phyloP scores from a whole-genome alignment of 164 flowering plant species.

The Santalum album region DNA sequence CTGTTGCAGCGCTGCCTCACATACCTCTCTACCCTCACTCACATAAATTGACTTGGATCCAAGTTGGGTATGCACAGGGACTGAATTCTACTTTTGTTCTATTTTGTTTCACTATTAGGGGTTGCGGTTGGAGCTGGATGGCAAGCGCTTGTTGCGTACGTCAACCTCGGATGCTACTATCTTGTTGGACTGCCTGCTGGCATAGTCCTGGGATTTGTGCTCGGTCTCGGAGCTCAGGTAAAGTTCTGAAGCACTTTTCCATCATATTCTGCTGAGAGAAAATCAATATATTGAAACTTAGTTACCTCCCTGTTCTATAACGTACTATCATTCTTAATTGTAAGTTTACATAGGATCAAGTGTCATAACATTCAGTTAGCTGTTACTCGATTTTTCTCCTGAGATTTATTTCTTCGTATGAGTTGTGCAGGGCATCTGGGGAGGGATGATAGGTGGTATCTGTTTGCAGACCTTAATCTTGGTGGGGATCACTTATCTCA shows the following conservation, averaged over 20 bases:
- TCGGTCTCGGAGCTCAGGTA: conserved; percentile 42
- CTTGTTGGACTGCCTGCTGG: conserved; percentile 56
- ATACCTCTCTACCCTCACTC: no score
- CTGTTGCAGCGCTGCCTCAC: no score
- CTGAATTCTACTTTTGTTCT: neutral
- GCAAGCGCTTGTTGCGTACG: conserved; percentile 48
- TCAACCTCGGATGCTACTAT: conserved; percentile 55
- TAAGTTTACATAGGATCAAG: no score
- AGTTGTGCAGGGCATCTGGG: conserved; percentile 55
- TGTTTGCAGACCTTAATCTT: conserved; percentile 45
- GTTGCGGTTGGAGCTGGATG: conserved; percentile 65
- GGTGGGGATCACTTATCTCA: conserved; percentile 25
- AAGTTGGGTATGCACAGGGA: no score
- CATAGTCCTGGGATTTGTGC: conserved; percentile 49
- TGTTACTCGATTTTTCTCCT: neutral
- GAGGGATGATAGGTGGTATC: conserved; percentile 59
- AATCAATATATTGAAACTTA: no score
- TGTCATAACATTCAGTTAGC: no score
- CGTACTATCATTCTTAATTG: no score
- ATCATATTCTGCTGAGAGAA: no score
- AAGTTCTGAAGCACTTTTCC: neutral
- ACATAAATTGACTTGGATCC: no score
- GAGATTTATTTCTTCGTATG: neutral
- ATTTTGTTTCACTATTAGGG: conserved; percentile 17
- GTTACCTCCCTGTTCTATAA: no score